Evolutionary conservation across 139 green algal genomes (phyloP).

Genomic region (Penium margaritaceum): DNA sequence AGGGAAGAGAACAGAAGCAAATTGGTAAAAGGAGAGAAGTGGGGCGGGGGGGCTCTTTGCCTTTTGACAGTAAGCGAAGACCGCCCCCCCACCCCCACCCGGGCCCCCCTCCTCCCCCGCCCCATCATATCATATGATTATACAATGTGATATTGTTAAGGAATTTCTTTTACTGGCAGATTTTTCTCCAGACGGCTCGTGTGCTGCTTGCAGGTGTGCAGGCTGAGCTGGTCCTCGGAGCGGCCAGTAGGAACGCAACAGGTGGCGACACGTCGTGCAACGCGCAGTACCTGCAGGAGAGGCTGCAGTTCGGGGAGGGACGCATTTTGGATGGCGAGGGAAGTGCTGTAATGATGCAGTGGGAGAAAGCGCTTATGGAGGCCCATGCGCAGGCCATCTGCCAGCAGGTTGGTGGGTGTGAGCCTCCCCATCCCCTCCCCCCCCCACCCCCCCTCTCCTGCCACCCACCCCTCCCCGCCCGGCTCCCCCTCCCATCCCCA

Average conservation of each 20-base stretch:
- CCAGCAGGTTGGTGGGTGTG: background rate
- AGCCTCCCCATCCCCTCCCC: too few relatives aligned
- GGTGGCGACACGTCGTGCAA: background rate
- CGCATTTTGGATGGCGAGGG: conserved; percentile 69
- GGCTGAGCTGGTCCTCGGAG: conserved; percentile 54
- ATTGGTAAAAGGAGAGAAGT: too few relatives aligned
- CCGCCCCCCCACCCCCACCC: background rate
- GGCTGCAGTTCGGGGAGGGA: conserved; percentile 40
- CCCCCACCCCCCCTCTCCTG: too few relatives aligned
- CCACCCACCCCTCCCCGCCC: too few relatives aligned
- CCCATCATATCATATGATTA: too few relatives aligned
- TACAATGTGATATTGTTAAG: too few relatives aligned
- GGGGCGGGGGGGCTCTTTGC: too few relatives aligned
- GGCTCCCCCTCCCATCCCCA: too few relatives aligned
- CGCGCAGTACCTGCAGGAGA: conserved; percentile 50
- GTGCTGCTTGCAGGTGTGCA: conserved; percentile 43
- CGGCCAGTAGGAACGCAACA: conserved; percentile 18
- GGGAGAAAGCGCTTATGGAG: conserved; percentile 87
- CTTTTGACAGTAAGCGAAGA: background rate
- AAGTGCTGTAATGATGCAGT: conserved; percentile 94
- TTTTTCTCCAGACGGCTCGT: background rate
- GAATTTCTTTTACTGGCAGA: background rate
- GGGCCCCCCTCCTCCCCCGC: background rate
- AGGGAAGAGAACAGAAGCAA: too few relatives aligned
- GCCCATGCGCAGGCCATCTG: conserved; percentile 65